Conservation (phyloP, 78 protist species). For the Protostelium mycophagum region DNA sequence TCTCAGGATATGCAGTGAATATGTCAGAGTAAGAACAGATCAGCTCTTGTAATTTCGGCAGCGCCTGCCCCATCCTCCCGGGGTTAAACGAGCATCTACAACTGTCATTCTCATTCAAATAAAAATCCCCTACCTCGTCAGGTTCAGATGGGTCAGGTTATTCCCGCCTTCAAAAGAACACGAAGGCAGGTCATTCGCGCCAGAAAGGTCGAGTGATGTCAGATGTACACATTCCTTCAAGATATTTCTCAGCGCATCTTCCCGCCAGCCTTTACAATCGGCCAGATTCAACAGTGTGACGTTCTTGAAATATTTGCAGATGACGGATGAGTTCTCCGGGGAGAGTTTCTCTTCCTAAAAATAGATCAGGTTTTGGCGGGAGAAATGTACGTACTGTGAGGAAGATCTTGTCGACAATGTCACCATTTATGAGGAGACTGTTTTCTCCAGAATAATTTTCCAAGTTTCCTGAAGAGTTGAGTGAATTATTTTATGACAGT, state of each 20-base stretch:
- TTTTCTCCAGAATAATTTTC: not conserved
- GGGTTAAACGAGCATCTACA: not conserved
- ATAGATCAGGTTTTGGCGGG: not conserved
- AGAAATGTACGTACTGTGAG: not conserved
- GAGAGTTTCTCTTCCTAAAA: not conserved
- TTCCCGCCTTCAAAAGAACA: not conserved
- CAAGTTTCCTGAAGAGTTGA: not conserved
- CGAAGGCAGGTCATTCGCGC: not conserved
- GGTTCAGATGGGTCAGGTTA: not conserved
- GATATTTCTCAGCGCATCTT: not conserved
- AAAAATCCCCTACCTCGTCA: not conserved
- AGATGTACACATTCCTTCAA: not conserved
- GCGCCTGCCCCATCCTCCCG: not conserved
- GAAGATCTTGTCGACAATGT: not conserved
- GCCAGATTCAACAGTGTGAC: not conserved
- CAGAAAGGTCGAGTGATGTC: not conserved
- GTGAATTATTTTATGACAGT: too few species aligned
- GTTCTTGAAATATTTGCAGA: not conserved
- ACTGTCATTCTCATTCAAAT: not conserved
- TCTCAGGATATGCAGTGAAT: not conserved
- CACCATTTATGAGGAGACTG: not conserved
- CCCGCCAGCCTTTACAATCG: not conserved
- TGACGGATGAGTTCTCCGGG: not conserved
- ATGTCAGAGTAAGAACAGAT: not conserved
- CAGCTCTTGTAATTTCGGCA: not conserved